Conservation (phyloP, 164 flowering plant genomes). For the Tetracentron sinense region DNA sequence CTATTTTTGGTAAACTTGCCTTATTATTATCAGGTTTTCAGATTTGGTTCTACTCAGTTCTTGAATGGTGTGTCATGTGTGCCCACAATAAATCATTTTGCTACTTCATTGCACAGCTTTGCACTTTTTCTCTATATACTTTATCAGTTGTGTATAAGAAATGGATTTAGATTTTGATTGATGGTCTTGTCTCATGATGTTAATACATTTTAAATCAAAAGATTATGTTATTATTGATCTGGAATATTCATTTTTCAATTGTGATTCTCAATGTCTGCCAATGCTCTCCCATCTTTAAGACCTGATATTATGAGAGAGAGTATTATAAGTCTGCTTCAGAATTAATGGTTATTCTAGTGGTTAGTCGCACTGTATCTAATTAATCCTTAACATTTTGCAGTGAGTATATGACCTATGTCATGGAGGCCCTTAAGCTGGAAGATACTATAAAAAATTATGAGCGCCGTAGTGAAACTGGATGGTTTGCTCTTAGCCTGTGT, state of each 20-base stretch:
- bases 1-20: too few species aligned
- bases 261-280: not conserved
- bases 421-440: constrained; percentile 90
- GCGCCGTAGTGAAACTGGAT: constrained; percentile 74
- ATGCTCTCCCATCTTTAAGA: not conserved
- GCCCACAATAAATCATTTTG: not conserved
- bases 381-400: constrained; percentile 41
- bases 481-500: constrained; percentile 44
- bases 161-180: not conserved
- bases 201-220: not conserved
- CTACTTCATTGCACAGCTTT: too few species aligned
- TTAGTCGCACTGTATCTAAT: constrained; percentile 2
- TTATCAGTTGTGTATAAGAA: not conserved
- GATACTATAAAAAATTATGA: constrained; percentile 90
- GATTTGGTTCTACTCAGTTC: not conserved
- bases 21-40: too few species aligned
- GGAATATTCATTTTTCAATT: not conserved
- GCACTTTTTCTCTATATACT: not conserved
- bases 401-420: constrained; percentile 86
- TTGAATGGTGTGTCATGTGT: not conserved
- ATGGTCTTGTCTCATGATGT: too few species aligned
- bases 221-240: too few species aligned
- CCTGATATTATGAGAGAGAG: not conserved
- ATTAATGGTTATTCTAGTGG: not conserved
- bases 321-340: not conserved